These are phyloP conservation scores for Cocos nucifera DNA, from an alignment of 176 grass and related monocot species.

Conservation along the genomic window DNA sequence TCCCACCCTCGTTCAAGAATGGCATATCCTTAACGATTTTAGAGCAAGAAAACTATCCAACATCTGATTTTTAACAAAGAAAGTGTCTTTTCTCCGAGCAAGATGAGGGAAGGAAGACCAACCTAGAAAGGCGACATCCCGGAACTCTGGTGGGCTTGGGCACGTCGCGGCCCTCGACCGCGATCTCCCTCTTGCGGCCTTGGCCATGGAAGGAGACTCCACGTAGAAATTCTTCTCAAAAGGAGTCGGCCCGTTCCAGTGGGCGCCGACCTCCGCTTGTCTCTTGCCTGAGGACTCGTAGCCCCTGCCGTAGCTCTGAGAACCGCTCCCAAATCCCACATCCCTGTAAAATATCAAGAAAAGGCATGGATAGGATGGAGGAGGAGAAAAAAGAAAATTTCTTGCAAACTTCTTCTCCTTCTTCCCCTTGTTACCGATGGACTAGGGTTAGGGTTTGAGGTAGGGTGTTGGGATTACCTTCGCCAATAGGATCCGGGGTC, in stretches of 20 bases:
- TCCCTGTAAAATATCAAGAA: slow-evolving; percentile 28
- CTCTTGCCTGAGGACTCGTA: slow-evolving; percentile 35
- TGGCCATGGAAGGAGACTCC: slow-evolving; percentile 69
- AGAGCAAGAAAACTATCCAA: no score
- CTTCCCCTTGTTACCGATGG: not conserved
- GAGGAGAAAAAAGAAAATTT: not conserved
- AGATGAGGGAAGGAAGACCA: not conserved
- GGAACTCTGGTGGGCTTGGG: slow-evolving; percentile 73
- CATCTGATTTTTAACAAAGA: no score
- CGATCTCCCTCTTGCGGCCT: slow-evolving; percentile 56
- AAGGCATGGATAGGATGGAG: not conserved
- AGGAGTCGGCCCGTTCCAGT: slow-evolving; percentile 68
- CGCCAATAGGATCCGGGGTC: not conserved
- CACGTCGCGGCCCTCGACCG: slow-evolving; percentile 68
- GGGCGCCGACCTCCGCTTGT: slow-evolving; percentile 32
- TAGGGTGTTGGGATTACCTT: slow-evolving; percentile 37
- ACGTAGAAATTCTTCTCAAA: slow-evolving; percentile 99
- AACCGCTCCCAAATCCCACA: slow-evolving; percentile 22
- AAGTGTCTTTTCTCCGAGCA: no score
- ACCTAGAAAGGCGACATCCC: slow-evolving; percentile 81
- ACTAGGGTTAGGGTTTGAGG: not conserved
- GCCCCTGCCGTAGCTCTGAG: slow-evolving; percentile 9
- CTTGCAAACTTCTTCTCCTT: slow-evolving; percentile 1
- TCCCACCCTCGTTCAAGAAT: no score
- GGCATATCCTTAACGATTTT: no score